These are phyloP conservation scores for Penicillium brasilianum DNA, from an alignment of 2,329 filamentous ascomycete genomes.

Conservation along the genomic window DNA sequence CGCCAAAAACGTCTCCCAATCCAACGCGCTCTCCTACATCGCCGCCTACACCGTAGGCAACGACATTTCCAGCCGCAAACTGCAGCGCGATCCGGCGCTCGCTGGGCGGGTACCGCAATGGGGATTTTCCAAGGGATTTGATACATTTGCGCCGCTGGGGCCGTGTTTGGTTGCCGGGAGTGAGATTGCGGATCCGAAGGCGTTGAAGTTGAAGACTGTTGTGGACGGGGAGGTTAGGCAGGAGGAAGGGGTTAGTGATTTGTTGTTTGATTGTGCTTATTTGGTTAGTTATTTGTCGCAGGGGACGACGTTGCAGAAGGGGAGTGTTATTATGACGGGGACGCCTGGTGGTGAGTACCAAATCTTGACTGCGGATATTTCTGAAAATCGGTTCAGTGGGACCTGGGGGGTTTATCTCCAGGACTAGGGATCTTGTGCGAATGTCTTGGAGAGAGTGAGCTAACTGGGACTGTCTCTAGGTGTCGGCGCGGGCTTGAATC, in stretches of 20 bases:
- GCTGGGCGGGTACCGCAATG: slow-evolving; percentile 62
- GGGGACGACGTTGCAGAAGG: slow-evolving; percentile 52
- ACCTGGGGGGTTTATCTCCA: too few species aligned
- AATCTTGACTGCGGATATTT: not conserved
- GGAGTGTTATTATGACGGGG: slow-evolving; percentile 58
- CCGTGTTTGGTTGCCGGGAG: slow-evolving; percentile 54
- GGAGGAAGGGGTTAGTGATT: slow-evolving; percentile 45
- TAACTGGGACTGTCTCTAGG: slow-evolving; percentile 12
- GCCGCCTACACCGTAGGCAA: slow-evolving; percentile 62
- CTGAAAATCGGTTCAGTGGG: too few species aligned
- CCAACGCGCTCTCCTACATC: slow-evolving; percentile 56
- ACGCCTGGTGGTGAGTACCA: slow-evolving; percentile 47
- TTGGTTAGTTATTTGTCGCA: slow-evolving; percentile 40
- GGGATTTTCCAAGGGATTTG: slow-evolving; percentile 63
- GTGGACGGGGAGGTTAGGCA: slow-evolving; percentile 58
- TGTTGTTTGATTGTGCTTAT: slow-evolving; percentile 53
- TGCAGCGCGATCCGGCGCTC: slow-evolving; percentile 56
- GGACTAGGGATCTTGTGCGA: not conserved
- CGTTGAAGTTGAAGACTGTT: slow-evolving; percentile 52
- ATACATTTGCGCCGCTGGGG: slow-evolving; percentile 60
- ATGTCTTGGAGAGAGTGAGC: not conserved
- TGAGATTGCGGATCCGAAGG: slow-evolving; percentile 51
- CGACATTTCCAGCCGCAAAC: slow-evolving; percentile 60
- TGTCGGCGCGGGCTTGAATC: slow-evolving; percentile 53
- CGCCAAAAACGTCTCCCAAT: slow-evolving; percentile 55